Conservation (phyloP, 768 basidiomycete genomes). For the Leccinum subgranulosum region DNA sequence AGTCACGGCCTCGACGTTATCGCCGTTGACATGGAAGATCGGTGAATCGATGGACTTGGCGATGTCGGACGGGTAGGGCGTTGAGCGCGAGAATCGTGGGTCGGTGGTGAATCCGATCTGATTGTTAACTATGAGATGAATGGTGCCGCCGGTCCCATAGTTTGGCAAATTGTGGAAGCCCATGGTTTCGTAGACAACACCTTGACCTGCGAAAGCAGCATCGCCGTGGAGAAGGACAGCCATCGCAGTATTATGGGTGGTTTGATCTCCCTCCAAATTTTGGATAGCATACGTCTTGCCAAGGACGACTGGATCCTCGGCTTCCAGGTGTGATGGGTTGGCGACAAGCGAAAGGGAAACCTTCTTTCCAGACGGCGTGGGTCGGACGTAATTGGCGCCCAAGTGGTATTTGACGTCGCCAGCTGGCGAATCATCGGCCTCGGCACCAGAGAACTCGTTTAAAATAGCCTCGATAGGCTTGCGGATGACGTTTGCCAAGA, state of each 20-base stretch:
- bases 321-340: constrained; percentile 97
- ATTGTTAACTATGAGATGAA: constrained; percentile 98
- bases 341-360: constrained; percentile 96
- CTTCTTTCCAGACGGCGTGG: constrained; percentile 97
- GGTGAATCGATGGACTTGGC: constrained; percentile 98
- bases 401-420: constrained; percentile 99
- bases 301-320: constrained; percentile 96
- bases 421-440: constrained; percentile 72
- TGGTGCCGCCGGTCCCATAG: constrained; percentile 97
- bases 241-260: constrained; percentile 82
- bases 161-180: constrained; percentile 93
- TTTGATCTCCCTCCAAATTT: constrained; percentile 88
- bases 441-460: constrained; percentile 88
- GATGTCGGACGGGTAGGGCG: constrained; percentile 96
- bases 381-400: constrained; percentile 97
- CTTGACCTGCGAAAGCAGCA: constrained; percentile 97
- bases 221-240: constrained; percentile 95
- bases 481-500: constrained; percentile 96
- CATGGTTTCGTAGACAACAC: constrained; percentile 99
- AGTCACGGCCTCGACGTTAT: constrained; percentile 97
- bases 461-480: constrained; percentile 98
- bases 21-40: constrained; percentile 99
- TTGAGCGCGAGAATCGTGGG: constrained; percentile 95
- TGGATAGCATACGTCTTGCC: constrained; percentile 98
- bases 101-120: constrained; percentile 99